Base-by-base conservation (phyloP, 2,329 filamentous ascomycete species). In the Blastomyces gilchristii region DNA sequence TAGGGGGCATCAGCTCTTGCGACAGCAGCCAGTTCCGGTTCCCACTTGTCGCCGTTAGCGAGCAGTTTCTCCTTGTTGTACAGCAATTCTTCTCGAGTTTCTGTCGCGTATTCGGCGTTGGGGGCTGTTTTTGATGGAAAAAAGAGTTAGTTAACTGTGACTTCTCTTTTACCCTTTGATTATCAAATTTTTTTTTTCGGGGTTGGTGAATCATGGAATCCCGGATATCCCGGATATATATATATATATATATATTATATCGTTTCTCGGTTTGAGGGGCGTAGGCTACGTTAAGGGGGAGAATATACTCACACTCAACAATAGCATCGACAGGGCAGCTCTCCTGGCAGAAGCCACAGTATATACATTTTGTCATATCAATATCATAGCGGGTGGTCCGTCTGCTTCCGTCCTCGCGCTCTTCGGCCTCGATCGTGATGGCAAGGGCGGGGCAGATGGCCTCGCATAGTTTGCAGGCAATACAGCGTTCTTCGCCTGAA, bases 281-380 rank as follows among this genome's bases (percentile, higher is more conserved):
- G 25, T 6, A 16, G 22, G 22, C 3, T 25, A 37, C 34, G 34
- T 37, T 37, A 52, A 52, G 14, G 52, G 54, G 3, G 16, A 37
- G 52, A 18, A 47, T 57, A 52, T 7, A 76, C 81, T 73, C 74
- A 84, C 83, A 84, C 76, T 90, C 87, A 64, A 90, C 87, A 77
- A 90, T 99, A 65, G 94, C 94, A 79, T 99, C 94, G 62, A 99
- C 94, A 54, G 94, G 94, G 81, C 94, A 99, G 68, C 90, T 96
- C 82, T 99, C 94, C 82, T 97, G 93, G 85, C 94, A 97, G 81
- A 96, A 95, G 60, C 94, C 94, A 77, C 94, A 97, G 86, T 97
- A 99, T 79, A 99, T 99, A 82, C 94, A 99, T 84, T 99, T 99
- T 73, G 94, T 97, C 94, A 99, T 99, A 80, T 99, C 94, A 75